Evolutionary conservation across 73 alveolate genomes (phyloP), one percentile per base, ranked within the genome.

Genomic region (Paramecium tetraurelia): DNA sequence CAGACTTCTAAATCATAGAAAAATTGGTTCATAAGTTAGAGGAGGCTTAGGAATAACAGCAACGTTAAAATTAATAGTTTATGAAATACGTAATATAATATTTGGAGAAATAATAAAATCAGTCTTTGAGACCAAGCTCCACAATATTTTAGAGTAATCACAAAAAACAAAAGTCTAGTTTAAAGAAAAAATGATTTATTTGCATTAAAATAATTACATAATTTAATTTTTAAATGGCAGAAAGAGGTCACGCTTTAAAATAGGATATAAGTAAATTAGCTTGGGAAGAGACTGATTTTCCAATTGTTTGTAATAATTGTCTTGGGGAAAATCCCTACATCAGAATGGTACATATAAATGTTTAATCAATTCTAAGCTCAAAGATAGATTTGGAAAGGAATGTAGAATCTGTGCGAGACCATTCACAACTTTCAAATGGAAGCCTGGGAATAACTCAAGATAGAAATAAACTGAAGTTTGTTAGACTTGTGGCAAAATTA

Each of bases 221-320:
- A 53, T n/a, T 53, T 63, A 63, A 63, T 63, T 36, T 80, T 43
- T n/a, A 48, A 80, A 80, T 80, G 90, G 90, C 76, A 40, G 99
- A 96, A 88, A 92, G 97, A 86, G 97, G 97, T 4, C 85, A 90
- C 33, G 94, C 97, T 20, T 92, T 96, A 29, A 92, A 95, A 85
- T 84, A 95, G 24, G 99, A 97, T 21, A 90, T 87, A 0, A 90
- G 92, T 36, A 98, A 97, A 92, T 89, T 92, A 86, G 98, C 96
- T n/a, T 98, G 99, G 99, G 99, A 98, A 92, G 96, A 96, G 21
- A 86, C 99, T 20, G 99, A 97, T 18, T 98, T 97, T 95, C 99
- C 99, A 2, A 97, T 97, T 35, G 93, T 98, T 36, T 98, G 99
- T 70, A 96, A 97, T 85, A 94, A 93, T 71, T 98, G 99, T 90